phyloP scores from a whole-genome alignment of 2,329 filamentous ascomycete genomes.

The Graphilbum fragrans region DNA sequence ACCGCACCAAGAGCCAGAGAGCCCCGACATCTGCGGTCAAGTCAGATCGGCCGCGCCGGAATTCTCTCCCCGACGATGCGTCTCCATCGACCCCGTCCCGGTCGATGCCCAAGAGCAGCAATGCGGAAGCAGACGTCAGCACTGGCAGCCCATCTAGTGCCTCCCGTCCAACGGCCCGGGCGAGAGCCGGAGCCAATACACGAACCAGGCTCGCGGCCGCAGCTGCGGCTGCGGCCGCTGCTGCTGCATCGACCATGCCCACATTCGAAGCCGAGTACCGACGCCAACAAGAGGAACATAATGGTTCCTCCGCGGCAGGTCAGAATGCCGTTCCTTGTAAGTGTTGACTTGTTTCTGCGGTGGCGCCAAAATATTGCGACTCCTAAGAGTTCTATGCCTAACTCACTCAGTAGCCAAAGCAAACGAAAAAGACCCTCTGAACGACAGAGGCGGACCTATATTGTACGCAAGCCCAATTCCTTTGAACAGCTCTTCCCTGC shows the following conservation, averaged over 20 bases:
- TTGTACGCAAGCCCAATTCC: background rate
- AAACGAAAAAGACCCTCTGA: background rate
- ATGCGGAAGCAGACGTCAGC: background rate
- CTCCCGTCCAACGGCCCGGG: background rate
- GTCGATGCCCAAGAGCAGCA: slow-evolving; percentile 7
- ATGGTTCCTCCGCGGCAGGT: background rate
- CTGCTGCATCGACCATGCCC: background rate
- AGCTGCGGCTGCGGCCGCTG: background rate
- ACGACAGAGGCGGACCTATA: background rate
- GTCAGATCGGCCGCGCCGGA: slow-evolving; percentile 16
- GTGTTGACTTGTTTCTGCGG: too few relatives aligned
- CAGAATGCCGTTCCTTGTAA: too few relatives aligned
- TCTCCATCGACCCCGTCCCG: slow-evolving; percentile 4
- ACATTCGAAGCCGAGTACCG: background rate
- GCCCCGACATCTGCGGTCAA: slow-evolving; percentile 14
- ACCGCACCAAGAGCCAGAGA: slow-evolving; percentile 33
- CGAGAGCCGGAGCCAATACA: background rate
- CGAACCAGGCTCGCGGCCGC: background rate
- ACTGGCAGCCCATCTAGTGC: background rate
- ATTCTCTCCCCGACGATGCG: slow-evolving; percentile 17
- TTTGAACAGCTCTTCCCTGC: too few relatives aligned
- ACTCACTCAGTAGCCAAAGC: background rate
- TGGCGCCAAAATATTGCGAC: too few relatives aligned
- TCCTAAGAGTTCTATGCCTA: too few relatives aligned
- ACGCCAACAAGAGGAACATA: background rate